These are phyloP conservation scores for Corymbia maculata DNA, from an alignment of 345 rosid genomes.

Conservation along the genomic window DNA sequence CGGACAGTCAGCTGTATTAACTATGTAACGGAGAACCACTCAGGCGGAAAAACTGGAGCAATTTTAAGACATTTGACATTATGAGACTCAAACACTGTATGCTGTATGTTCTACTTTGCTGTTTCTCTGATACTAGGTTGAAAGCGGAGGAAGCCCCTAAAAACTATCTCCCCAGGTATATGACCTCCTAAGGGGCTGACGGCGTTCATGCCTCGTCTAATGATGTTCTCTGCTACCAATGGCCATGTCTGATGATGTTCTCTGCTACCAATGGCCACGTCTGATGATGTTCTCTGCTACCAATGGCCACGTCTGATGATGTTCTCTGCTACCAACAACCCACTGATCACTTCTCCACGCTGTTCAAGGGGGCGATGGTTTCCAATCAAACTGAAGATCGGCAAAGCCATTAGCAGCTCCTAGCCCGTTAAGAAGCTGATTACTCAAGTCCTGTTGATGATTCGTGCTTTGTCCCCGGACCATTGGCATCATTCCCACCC, in stretches of 20 bases:
- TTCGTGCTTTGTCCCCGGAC: conserved; percentile 24
- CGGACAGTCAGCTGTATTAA: background rate
- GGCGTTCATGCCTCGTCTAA: background rate
- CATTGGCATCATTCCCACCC: conserved; percentile 20
- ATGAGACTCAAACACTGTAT: background rate
- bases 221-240: background rate
- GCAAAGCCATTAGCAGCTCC: conserved; percentile 41
- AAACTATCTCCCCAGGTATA: background rate
- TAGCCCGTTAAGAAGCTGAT: conserved; percentile 36
- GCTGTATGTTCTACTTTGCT: background rate
- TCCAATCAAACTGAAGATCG: conserved; percentile 47
- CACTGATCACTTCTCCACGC: background rate
- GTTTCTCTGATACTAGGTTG: background rate
- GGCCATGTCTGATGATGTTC: background rate
- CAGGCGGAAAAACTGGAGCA: background rate
- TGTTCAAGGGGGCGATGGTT: conserved; percentile 40
- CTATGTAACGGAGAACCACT: background rate
- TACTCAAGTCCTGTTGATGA: conserved; percentile 40
- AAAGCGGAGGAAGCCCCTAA: background rate
- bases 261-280: background rate
- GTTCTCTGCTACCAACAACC: background rate
- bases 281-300: background rate
- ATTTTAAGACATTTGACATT: background rate
- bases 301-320: background rate
- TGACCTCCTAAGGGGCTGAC: background rate